Evolutionary conservation across 2,329 filamentous ascomycete species (phyloP).

Genomic region (Aspergillus tubingensis): DNA sequence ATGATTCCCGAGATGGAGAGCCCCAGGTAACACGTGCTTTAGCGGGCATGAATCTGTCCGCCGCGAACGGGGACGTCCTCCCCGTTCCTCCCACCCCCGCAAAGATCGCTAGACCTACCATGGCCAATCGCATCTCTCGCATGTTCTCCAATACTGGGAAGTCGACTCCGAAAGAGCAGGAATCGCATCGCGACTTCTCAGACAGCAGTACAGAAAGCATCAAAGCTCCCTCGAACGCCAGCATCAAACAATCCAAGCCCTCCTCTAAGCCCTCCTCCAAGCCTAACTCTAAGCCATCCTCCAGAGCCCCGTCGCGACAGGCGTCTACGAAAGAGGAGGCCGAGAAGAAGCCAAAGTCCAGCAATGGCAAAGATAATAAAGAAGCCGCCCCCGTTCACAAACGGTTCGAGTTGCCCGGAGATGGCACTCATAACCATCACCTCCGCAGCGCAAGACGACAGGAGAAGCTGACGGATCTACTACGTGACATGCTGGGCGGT

Average conservation of each 20-base stretch:
- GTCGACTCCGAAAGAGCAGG: conserved; percentile 33
- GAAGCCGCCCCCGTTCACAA: conserved; percentile 37
- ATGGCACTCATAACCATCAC: conserved; percentile 80
- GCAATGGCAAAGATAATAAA: conserved; percentile 36
- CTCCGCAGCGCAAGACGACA: conserved; percentile 88
- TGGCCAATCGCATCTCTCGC: conserved; percentile 48
- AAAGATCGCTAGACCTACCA: conserved; percentile 43
- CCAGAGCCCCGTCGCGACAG: conserved; percentile 37
- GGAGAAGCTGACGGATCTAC: conserved; percentile 91
- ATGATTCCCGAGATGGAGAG: conserved; percentile 41
- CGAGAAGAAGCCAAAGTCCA: conserved; percentile 31
- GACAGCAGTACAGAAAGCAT: conserved; percentile 42
- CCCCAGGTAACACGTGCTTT: conserved; percentile 46
- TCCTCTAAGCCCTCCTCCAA: conserved; percentile 24
- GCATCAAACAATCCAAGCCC: conserved; percentile 28
- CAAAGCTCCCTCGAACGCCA: conserved; percentile 35
- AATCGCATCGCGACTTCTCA: conserved; percentile 37
- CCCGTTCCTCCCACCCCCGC: conserved; percentile 30
- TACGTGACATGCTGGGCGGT: conserved; percentile 77
- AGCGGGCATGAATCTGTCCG: conserved; percentile 46
- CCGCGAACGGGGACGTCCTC: conserved; percentile 38
- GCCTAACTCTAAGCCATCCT: conserved; percentile 32
- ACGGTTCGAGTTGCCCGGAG: conserved; percentile 60
- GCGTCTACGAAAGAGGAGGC: conserved; percentile 35
- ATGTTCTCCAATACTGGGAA: conserved; percentile 50